Conservation (phyloP, 805 yeast species). For the Saccharomycopsis lassenensis region DNA sequence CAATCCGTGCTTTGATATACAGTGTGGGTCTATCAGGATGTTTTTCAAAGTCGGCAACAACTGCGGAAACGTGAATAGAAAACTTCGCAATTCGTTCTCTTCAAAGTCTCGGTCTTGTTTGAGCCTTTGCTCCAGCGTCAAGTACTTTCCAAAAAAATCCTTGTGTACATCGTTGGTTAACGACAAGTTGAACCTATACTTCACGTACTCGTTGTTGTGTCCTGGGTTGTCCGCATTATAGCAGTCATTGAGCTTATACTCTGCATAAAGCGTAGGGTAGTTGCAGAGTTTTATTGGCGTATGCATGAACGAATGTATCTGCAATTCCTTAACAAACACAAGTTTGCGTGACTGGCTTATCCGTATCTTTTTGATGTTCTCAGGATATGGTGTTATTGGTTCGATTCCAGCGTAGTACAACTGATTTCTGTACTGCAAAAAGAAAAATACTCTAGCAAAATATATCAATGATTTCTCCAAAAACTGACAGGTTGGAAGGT, state of each 20-base stretch:
- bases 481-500: not conserved
- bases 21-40: too few relatives aligned
- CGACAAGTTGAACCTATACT: not conserved
- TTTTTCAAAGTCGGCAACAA: too few relatives aligned
- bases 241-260: not conserved
- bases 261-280: conserved; percentile 4
- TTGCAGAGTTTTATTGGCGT: conserved; percentile 2
- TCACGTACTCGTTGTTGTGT: not conserved
- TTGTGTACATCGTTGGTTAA: not conserved
- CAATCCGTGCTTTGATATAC: too few relatives aligned
- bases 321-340: conserved; percentile 2
- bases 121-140: too few relatives aligned
- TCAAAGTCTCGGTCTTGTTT: too few relatives aligned
- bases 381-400: conserved; percentile 7
- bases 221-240: not conserved
- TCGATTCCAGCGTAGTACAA: conserved; percentile 2
- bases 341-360: conserved; percentile 5
- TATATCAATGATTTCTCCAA: conserved; percentile 2
- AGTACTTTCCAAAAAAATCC: not conserved
- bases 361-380: not conserved
- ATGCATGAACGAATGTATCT: not conserved
- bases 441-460: conserved; percentile 5
- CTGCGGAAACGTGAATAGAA: too few relatives aligned
- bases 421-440: conserved; percentile 4
- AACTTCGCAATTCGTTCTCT: too few relatives aligned